These are phyloP conservation scores for Leccinum subgranulosum DNA, from an alignment of 768 basidiomycete species.

Conservation along the genomic window DNA sequence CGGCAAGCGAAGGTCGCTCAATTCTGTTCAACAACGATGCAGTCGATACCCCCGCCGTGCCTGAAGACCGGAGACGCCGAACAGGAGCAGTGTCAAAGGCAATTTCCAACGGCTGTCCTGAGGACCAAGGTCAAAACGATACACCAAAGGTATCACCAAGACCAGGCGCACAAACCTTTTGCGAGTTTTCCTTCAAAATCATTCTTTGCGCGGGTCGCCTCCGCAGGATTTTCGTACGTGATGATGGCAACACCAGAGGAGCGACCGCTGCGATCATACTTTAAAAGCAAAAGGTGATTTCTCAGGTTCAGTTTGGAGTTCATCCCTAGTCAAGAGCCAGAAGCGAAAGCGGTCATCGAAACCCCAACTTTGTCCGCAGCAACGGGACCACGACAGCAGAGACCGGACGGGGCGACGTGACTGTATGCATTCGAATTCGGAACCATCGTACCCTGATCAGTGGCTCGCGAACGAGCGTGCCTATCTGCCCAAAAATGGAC, in stretches of 20 bases:
- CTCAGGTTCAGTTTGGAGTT: slow-evolving; percentile 57
- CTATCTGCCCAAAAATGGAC: slow-evolving; percentile 90
- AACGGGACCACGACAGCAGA: slow-evolving; percentile 31
- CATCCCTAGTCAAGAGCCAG: slow-evolving; percentile 33
- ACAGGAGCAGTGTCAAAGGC: slow-evolving; percentile 52
- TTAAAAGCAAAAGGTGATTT: slow-evolving; percentile 45
- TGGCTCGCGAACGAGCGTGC: slow-evolving; percentile 91
- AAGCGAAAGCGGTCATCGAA: slow-evolving; percentile 43
- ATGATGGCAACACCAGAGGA: slow-evolving; percentile 82
- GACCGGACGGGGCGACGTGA: slow-evolving; percentile 34
- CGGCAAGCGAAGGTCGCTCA: slow-evolving; percentile 66
- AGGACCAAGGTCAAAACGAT: neutral
- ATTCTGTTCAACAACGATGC: slow-evolving; percentile 71
- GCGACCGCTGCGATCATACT: slow-evolving; percentile 97
- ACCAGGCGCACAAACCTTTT: slow-evolving; percentile 54
- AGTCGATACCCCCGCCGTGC: slow-evolving; percentile 40
- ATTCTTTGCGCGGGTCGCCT: slow-evolving; percentile 81
- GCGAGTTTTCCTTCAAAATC: slow-evolving; percentile 85
- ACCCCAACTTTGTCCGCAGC: slow-evolving; percentile 27
- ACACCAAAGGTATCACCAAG: neutral
- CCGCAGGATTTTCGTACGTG: slow-evolving; percentile 71
- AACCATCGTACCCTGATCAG: slow-evolving; percentile 86
- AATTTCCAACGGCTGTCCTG: slow-evolving; percentile 80
- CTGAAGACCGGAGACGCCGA: slow-evolving; percentile 45
- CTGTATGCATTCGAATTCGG: slow-evolving; percentile 39